Evolutionary conservation across 73 alveolate genomes (phyloP).

Genomic region (Durusdinium trenchii): DNA sequence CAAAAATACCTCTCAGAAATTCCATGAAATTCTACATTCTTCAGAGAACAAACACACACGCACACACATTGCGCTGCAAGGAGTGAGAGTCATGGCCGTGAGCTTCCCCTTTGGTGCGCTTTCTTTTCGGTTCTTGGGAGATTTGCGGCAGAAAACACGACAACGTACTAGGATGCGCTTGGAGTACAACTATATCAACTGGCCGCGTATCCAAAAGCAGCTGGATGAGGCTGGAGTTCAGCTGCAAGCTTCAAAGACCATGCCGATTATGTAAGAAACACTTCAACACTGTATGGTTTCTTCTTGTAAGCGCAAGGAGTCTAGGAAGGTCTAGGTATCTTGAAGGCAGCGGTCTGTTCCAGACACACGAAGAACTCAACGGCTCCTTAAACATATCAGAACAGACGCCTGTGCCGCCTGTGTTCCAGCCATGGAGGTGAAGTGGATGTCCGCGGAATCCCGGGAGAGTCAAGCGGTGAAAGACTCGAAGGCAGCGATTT

Average conservation of each 20-base stretch:
- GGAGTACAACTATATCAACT: slow-evolving; percentile 89
- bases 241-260: not conserved
- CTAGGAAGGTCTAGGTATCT: no score
- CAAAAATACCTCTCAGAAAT: no score
- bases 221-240: slow-evolving; percentile 45
- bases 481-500: slow-evolving; percentile 78
- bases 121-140: not conserved
- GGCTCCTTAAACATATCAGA: no score
- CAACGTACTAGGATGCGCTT: slow-evolving; percentile 74
- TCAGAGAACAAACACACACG: no score
- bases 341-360: no score
- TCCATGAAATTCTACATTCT: no score
- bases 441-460: slow-evolving; percentile 87
- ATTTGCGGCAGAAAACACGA: not conserved
- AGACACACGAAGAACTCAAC: not conserved
- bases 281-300: no score
- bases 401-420: not conserved
- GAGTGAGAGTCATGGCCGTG: slow-evolving; percentile 44
- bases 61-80: no score
- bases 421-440: slow-evolving; percentile 40
- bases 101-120: slow-evolving; percentile 56
- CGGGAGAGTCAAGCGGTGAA: slow-evolving; percentile 86
- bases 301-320: no score
- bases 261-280: no score
- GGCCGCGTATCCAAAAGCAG: slow-evolving; percentile 89